These are phyloP conservation scores for Mycosarcoma maydis DNA, from an alignment of 1,284 basidiomycete genomes.

Conservation along the genomic window DNA sequence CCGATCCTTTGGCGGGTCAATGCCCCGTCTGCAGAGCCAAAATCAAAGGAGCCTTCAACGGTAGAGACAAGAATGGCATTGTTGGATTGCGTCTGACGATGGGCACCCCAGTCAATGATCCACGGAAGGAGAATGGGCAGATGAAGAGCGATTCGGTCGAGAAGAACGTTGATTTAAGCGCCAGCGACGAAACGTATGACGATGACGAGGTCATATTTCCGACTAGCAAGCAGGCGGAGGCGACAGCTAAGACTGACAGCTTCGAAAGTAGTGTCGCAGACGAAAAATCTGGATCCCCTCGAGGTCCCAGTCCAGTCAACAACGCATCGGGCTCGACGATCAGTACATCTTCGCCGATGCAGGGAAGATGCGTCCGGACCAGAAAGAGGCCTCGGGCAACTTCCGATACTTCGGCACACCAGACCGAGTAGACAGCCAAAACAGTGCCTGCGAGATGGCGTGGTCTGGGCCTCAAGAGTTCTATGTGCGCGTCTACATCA, in stretches of 20 bases:
- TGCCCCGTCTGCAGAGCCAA: slow-evolving; percentile 59
- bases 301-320: background rate
- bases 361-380: background rate
- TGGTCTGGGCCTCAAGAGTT: no score
- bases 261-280: background rate
- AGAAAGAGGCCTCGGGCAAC: slow-evolving; percentile 8
- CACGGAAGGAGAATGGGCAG: slow-evolving; percentile 27
- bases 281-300: background rate
- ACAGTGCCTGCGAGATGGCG: no score
- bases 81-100: slow-evolving; percentile 51
- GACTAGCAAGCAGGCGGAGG: slow-evolving; percentile 1
- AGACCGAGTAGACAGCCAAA: slow-evolving; percentile 4
- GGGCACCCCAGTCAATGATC: slow-evolving; percentile 49
- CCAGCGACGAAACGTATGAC: slow-evolving; percentile 9
- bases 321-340: slow-evolving; percentile 1
- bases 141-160: slow-evolving; percentile 12
- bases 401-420: slow-evolving; percentile 5
- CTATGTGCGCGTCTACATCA: no score
- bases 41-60: slow-evolving; percentile 57
- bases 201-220: slow-evolving; percentile 13
- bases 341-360: background rate
- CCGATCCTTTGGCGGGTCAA: slow-evolving; percentile 51
- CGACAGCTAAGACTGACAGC: background rate
- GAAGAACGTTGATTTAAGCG: background rate
- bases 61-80: slow-evolving; percentile 37